Evolutionary conservation across 192 early-diverging fungal genomes (phyloP).

Genomic region (Umbelopsis vinacea): DNA sequence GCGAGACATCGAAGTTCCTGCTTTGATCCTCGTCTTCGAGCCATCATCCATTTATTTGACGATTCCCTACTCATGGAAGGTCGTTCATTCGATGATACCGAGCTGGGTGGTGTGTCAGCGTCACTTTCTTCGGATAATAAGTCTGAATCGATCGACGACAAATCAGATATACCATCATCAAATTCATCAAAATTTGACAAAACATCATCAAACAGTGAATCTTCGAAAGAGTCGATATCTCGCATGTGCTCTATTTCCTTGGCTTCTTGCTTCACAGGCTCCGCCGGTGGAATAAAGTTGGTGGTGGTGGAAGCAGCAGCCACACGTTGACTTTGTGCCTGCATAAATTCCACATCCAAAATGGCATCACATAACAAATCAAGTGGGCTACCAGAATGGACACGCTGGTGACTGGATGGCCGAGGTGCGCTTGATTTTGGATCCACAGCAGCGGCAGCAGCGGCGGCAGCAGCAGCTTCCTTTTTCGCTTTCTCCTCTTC

Average conservation of each 20-base stretch:
- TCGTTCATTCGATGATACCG: slow-evolving; percentile 10
- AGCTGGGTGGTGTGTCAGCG: slow-evolving; percentile 15
- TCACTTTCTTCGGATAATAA: slow-evolving; percentile 21
- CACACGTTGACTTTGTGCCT: slow-evolving; percentile 6
- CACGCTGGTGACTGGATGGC: not conserved
- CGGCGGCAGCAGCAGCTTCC: not conserved
- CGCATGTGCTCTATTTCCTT: slow-evolving; percentile 5
- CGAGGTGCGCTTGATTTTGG: not conserved
- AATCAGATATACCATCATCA: slow-evolving; percentile 31
- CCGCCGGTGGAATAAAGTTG: not conserved
- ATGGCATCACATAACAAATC: slow-evolving; percentile 31
- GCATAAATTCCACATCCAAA: slow-evolving; percentile 30
- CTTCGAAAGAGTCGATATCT: slow-evolving; percentile 11
- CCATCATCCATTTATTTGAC: not conserved
- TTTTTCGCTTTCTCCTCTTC: not conserved
- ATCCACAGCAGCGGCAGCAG: not conserved
- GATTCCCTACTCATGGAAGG: slow-evolving; percentile 10
- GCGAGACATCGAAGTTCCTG: slow-evolving; percentile 31
- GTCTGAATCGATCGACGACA: slow-evolving; percentile 31
- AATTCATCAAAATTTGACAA: slow-evolving; percentile 26
- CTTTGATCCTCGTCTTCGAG: slow-evolving; percentile 21
- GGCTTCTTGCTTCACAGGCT: slow-evolving; percentile 2
- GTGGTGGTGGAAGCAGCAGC: not conserved
- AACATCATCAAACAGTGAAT: slow-evolving; percentile 19
- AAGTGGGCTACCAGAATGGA: not conserved